Conservation (phyloP, 352 stramenopile species). For the Pythium insidiosum region DNA sequence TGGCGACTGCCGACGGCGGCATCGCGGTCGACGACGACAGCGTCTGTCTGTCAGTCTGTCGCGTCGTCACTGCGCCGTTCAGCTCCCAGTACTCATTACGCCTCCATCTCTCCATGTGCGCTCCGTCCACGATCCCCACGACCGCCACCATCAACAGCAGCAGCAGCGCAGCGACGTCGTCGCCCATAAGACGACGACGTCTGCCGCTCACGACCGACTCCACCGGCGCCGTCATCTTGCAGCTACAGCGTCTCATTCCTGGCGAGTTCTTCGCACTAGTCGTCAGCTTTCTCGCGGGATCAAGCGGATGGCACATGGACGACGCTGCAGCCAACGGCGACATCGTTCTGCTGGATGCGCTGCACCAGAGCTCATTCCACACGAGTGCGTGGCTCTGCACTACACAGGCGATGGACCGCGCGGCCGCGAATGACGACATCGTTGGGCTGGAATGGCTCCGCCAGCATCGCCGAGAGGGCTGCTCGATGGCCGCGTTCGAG, state of each 20-base stretch:
- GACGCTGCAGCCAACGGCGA: not conserved
- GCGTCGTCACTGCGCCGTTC: too few species aligned
- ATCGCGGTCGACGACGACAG: too few species aligned
- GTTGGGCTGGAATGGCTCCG: constrained; percentile 5
- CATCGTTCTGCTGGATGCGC: not conserved
- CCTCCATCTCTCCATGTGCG: too few species aligned
- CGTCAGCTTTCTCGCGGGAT: constrained; percentile 7
- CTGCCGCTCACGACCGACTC: too few species aligned
- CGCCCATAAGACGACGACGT: too few species aligned
- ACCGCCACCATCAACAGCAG: too few species aligned
- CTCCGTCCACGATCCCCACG: too few species aligned
- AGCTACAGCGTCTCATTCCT: not conserved
- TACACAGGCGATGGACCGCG: constrained; percentile 11
- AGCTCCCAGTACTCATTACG: too few species aligned
- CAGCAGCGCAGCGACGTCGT: too few species aligned
- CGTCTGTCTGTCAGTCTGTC: too few species aligned
- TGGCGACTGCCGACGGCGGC: too few species aligned
- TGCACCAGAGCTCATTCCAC: not conserved
- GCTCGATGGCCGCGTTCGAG: constrained; percentile 8
- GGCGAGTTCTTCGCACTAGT: not conserved
- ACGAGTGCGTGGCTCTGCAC: constrained; percentile 1
- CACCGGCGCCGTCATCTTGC: too few species aligned
- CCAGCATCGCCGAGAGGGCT: constrained; percentile 6
- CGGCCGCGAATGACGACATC: constrained; percentile 2
- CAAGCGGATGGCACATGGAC: constrained; percentile 6